Conservation (phyloP, 495 filamentous ascomycete species). For the Gamarada debralockiae region DNA sequence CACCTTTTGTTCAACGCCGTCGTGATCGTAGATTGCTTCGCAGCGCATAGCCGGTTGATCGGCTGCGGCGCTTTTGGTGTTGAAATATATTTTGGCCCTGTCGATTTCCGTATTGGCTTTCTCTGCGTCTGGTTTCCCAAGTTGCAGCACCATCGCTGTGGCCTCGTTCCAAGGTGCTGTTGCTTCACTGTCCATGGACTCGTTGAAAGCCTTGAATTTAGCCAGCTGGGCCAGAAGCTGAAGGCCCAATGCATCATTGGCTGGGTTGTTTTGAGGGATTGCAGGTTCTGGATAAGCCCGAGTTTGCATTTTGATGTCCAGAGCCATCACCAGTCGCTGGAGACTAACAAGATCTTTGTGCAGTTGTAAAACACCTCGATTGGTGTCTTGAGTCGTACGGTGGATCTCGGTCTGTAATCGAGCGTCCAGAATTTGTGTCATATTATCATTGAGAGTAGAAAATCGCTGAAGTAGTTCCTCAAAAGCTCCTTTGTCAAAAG, state of each 20-base stretch:
- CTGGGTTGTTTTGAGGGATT: conserved; percentile 30
- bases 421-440: conserved; percentile 40
- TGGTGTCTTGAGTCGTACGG: conserved; percentile 40
- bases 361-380: conserved; percentile 39
- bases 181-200: conserved; percentile 33
- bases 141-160: conserved; percentile 26
- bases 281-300: conserved; percentile 18
- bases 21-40: conserved; percentile 30
- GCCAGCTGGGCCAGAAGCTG: conserved; percentile 35
- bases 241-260: conserved; percentile 22
- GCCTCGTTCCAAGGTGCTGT: conserved; percentile 23
- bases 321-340: conserved; percentile 35
- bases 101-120: conserved; percentile 28
- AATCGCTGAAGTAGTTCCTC: conserved; percentile 37
- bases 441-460: conserved; percentile 38
- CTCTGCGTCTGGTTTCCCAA: conserved; percentile 27
- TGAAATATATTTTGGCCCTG: conserved; percentile 22
- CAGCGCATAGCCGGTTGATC: conserved; percentile 29
- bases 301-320: conserved; percentile 12
- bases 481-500: conserved; percentile 40
- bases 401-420: conserved; percentile 40
- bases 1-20: conserved; percentile 27
- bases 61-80: not conserved
- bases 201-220: conserved; percentile 46
- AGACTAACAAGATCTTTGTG: conserved; percentile 38